Conservation (phyloP, 768 basidiomycete species). For the Pleurotus tuoliensis region DNA sequence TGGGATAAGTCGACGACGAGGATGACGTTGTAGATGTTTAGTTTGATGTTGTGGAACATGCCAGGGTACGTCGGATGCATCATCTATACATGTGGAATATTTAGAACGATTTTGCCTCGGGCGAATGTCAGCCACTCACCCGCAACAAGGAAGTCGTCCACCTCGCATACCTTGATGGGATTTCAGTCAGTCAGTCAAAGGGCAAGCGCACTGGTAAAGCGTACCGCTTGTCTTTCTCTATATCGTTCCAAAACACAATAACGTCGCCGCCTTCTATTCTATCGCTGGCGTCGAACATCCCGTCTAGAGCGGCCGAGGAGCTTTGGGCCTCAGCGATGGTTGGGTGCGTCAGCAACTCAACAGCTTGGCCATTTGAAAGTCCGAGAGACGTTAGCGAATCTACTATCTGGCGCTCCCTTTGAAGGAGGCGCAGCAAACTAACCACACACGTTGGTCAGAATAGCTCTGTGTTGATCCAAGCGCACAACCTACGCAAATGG, state of each 20-base stretch:
- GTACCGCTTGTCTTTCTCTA: slow-evolving; percentile 77
- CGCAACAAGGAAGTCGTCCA: slow-evolving; percentile 48
- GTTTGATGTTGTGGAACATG: slow-evolving; percentile 65
- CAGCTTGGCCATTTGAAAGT: slow-evolving; percentile 57
- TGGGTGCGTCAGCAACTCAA: slow-evolving; percentile 70
- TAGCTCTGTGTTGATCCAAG: neutral
- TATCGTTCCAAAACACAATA: slow-evolving; percentile 87
- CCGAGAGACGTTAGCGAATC: slow-evolving; percentile 57
- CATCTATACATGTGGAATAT: slow-evolving; percentile 1
- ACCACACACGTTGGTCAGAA: no score
- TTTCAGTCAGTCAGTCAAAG: neutral
- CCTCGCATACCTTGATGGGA: slow-evolving; percentile 38
- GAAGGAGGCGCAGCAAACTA: slow-evolving; percentile 49
- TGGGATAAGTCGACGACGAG: slow-evolving; percentile 79
- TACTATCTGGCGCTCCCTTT: slow-evolving; percentile 67
- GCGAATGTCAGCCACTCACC: slow-evolving; percentile 29
- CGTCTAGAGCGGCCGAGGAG: slow-evolving; percentile 52
- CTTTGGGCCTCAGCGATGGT: slow-evolving; percentile 48
- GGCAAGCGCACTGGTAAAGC: neutral
- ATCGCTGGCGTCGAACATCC: slow-evolving; percentile 91
- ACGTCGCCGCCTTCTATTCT: slow-evolving; percentile 70
- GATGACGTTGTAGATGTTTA: slow-evolving; percentile 83
- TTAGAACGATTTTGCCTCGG: neutral
- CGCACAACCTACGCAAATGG: slow-evolving; percentile 40
- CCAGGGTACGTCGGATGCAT: slow-evolving; percentile 78